Evolutionary conservation across 208 protist species (phyloP), one percentile per base, ranked within the genome.

Genomic region (Leishmania mexicana): DNA sequence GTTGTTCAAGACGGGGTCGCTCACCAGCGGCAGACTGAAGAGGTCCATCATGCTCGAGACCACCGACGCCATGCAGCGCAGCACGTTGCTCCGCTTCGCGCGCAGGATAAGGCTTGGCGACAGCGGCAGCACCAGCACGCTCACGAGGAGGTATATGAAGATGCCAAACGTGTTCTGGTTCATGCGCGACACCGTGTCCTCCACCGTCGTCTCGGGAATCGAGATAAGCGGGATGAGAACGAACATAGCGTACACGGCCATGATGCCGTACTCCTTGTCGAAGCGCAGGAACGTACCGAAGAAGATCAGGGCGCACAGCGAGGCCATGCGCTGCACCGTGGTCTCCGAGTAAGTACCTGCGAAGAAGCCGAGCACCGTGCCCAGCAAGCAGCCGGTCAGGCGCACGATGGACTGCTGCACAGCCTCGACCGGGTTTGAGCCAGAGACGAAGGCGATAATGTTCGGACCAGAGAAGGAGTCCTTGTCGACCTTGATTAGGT

Each of bases 121-220:
- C 35, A 97, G 80, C 35, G 95, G 95, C 64, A 97, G 88, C 17
- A 97, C 67, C 35, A 93, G 51, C 19, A 85, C 83, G 79, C 92
- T 97, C 58, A 97, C 88, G 31, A 94, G 87, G 49, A 96, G 84
- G 90, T 97, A 97, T 80, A 97, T 96, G 81, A 97, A 95, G 76
- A 97, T 96, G 76, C 91, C 91, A 80, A 96, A 95, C 21, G 95
- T 97, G 87, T 95, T 96, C 81, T 97, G 93, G 77, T 97, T 95
- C 92, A 97, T 96, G 75, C 93, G 92, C 67, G 85, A 54, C n/a
- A 96, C 86, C 45, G 92, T 93, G 79, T 95, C 91, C 38, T 86
- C 84, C 13, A 93, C 84, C 57, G 91, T 95, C 38, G 88, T 90
- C 76, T 74, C 42, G 1, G 83, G 51, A 54, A 95, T 88, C n/a